Evolutionary conservation across 2,329 filamentous ascomycete genomes (phyloP).

Genomic region (Pezicula rhizophila): DNA sequence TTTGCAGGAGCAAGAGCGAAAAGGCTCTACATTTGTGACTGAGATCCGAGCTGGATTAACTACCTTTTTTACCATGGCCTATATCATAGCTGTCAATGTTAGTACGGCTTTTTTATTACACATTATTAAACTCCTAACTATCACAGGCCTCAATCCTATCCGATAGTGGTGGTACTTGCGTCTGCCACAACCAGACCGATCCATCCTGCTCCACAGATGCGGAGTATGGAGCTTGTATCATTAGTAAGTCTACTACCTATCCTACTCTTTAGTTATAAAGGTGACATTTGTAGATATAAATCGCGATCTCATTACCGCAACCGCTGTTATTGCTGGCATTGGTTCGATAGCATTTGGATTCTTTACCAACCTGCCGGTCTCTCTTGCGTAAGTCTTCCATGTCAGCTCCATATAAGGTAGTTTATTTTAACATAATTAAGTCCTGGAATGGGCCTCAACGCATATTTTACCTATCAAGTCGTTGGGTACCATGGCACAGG

Average conservation of each 20-base stretch:
- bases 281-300: constrained; percentile 46
- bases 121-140: constrained; percentile 22
- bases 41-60: constrained; percentile 76
- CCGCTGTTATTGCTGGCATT: constrained; percentile 72
- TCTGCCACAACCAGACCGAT: constrained; percentile 38
- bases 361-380: constrained; percentile 74
- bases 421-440: constrained; percentile 30
- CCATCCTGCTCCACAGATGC: too few species aligned
- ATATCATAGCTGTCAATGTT: constrained; percentile 72
- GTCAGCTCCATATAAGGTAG: not conserved
- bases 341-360: constrained; percentile 73
- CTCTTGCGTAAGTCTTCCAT: constrained; percentile 54
- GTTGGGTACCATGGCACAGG: constrained; percentile 55
- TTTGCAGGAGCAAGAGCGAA: constrained; percentile 59
- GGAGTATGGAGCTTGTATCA: constrained; percentile 37
- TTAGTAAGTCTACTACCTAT: constrained; percentile 21
- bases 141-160: constrained; percentile 65
- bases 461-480: constrained; percentile 63
- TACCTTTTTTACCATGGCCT: constrained; percentile 77
- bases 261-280: not conserved
- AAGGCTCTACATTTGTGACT: constrained; percentile 64
- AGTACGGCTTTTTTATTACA: constrained; percentile 14
- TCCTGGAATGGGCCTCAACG: constrained; percentile 62
- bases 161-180: constrained; percentile 71
- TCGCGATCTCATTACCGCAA: constrained; percentile 77